Conservation (phyloP, 2,329 filamentous ascomycete species). For the Dactylonectria estremocensis region DNA sequence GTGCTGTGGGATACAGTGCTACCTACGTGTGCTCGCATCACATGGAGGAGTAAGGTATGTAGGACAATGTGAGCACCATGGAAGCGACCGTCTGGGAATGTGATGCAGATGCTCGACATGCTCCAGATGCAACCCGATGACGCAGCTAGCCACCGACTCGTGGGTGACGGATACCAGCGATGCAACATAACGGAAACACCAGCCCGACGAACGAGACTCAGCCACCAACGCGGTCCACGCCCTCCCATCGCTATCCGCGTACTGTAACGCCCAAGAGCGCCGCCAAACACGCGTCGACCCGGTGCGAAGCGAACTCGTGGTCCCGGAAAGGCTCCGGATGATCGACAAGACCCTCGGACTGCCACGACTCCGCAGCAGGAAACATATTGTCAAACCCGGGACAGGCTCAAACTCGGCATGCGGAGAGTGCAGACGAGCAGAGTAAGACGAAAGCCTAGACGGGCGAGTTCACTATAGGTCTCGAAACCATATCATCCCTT, state of each 20-base stretch:
- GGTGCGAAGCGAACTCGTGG: slow-evolving; percentile 1
- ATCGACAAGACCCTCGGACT: slow-evolving; percentile 12
- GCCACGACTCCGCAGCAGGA: slow-evolving; percentile 2
- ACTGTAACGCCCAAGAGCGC: slow-evolving; percentile 7
- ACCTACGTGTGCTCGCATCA: slow-evolving; percentile 6
- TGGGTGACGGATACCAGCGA: neutral
- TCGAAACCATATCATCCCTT: slow-evolving; percentile 24
- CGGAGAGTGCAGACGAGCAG: neutral
- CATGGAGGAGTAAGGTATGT: slow-evolving; percentile 3
- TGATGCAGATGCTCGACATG: slow-evolving; percentile 5
- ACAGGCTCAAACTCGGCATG: neutral
- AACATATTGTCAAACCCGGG: slow-evolving; percentile 19
- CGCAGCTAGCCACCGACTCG: slow-evolving; percentile 13
- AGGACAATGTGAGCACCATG: neutral
- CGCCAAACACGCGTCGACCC: neutral
- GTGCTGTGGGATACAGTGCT: neutral
- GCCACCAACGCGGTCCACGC: neutral
- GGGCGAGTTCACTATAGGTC: slow-evolving; percentile 10
- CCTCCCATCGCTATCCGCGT: slow-evolving; percentile 8
- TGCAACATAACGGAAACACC: slow-evolving; percentile 13
- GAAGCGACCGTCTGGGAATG: neutral
- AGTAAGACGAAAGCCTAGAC: neutral
- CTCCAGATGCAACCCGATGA: slow-evolving; percentile 4
- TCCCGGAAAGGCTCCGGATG: slow-evolving; percentile 13
- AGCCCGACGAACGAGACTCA: slow-evolving; percentile 1